phyloP scores from a whole-genome alignment of 1,284 basidiomycete genomes.

The Ganoderma resinaceum region DNA sequence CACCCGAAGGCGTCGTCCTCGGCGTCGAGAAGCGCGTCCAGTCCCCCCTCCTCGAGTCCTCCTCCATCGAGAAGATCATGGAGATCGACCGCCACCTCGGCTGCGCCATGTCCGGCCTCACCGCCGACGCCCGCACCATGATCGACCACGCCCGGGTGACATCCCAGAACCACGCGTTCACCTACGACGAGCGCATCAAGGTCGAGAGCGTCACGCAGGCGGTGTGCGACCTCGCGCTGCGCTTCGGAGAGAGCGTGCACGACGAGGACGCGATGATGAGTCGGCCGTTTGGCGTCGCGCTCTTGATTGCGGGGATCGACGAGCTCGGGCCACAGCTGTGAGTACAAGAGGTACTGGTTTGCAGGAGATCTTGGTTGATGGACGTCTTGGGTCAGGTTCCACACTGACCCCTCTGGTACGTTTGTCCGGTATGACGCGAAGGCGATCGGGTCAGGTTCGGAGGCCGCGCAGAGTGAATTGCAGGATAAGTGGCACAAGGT shows the following conservation, averaged over 20 bases:
- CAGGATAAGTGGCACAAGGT: slow-evolving; percentile 99
- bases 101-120: slow-evolving; percentile 98
- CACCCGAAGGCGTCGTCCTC: slow-evolving; percentile 89
- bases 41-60: slow-evolving; percentile 94
- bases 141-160: slow-evolving; percentile 99
- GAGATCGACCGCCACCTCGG: slow-evolving; percentile 97
- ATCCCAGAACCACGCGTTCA: slow-evolving; percentile 94
- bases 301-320: slow-evolving; percentile 96
- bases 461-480: slow-evolving; percentile 96
- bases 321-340: slow-evolving; percentile 96
- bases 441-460: slow-evolving; percentile 97
- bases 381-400: slow-evolving; percentile 64
- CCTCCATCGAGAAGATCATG: slow-evolving; percentile 99
- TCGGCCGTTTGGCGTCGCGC: slow-evolving; percentile 97
- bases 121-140: slow-evolving; percentile 98
- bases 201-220: slow-evolving; percentile 98
- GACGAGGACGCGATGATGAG: slow-evolving; percentile 99
- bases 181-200: slow-evolving; percentile 96
- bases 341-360: slow-evolving; percentile 34
- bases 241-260: slow-evolving; percentile 99
- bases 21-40: slow-evolving; percentile 99
- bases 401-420: slow-evolving; percentile 99
- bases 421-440: slow-evolving; percentile 98
- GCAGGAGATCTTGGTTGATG: background rate
- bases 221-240: slow-evolving; percentile 95